phyloP scores from a whole-genome alignment of 2,329 filamentous ascomycete genomes.

The Cercospora janseana region DNA sequence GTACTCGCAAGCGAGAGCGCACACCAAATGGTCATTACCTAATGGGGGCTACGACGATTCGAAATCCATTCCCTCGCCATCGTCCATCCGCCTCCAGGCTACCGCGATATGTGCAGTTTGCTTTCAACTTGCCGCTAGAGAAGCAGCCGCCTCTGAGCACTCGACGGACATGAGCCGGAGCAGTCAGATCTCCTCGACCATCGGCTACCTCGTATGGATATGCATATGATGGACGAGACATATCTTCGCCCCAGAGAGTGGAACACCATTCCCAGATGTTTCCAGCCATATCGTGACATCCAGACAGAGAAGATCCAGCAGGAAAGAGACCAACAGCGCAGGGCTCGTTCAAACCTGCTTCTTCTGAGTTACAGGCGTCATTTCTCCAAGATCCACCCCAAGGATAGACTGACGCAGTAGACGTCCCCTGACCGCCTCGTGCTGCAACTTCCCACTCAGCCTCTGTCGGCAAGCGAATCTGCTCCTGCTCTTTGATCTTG shows the following conservation, averaged over 20 bases:
- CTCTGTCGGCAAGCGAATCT: constrained; percentile 9
- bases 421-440: neutral
- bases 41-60: constrained; percentile 8
- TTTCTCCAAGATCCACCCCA: neutral
- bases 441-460: constrained; percentile 15
- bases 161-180: neutral
- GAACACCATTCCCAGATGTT: constrained; percentile 18
- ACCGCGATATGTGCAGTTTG: constrained; percentile 16
- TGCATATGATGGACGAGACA: constrained; percentile 1
- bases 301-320: neutral
- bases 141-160: constrained; percentile 18
- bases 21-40: neutral
- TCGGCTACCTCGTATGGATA: neutral
- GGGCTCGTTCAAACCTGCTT: neutral
- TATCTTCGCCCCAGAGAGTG: constrained; percentile 14
- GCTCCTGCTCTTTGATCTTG: neutral
- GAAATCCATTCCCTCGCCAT: constrained; percentile 17
- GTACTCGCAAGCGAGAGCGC: too few relatives aligned
- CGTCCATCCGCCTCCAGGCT: constrained; percentile 10
- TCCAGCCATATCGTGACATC: constrained; percentile 14
- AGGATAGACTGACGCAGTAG: neutral
- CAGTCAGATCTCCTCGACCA: neutral
- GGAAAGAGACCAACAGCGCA: constrained; percentile 8
- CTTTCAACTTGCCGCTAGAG: constrained; percentile 14
- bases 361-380: constrained; percentile 5